Evolutionary conservation across 495 filamentous ascomycete species (phyloP).

Genomic region (Podospora sp.): DNA sequence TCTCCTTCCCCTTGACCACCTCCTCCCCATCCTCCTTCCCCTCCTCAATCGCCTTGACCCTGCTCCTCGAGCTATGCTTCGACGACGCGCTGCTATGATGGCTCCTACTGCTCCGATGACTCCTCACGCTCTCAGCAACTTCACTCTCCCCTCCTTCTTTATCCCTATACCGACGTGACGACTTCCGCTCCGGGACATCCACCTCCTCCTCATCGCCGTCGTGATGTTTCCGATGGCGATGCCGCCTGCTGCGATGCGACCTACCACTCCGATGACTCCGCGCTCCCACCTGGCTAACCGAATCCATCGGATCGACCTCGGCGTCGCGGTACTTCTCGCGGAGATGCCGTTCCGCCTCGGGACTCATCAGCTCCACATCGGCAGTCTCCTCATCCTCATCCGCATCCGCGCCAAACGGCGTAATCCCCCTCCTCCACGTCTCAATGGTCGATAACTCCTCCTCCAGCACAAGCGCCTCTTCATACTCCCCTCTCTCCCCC

Average conservation of each 20-base stretch:
- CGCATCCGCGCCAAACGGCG: constrained; percentile 57
- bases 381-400: constrained; percentile 53
- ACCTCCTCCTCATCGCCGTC: constrained; percentile 24
- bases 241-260: constrained; percentile 32
- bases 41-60: constrained; percentile 39
- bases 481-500: constrained; percentile 32
- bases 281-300: constrained; percentile 31
- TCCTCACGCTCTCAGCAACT: constrained; percentile 34
- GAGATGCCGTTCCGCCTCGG: constrained; percentile 65
- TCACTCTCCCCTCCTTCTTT: constrained; percentile 19
- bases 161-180: constrained; percentile 32
- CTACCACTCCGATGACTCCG: constrained; percentile 31
- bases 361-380: constrained; percentile 85
- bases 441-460: constrained; percentile 69
- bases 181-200: constrained; percentile 34
- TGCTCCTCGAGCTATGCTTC: constrained; percentile 34
- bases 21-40: constrained; percentile 37
- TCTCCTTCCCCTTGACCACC: constrained; percentile 23
- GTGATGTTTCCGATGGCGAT: constrained; percentile 24
- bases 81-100: constrained; percentile 7
- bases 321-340: constrained; percentile 37
- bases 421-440: constrained; percentile 80
- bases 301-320: constrained; percentile 35
- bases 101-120: constrained; percentile 26
- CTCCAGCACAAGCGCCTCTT: constrained; percentile 54